phyloP scores from a whole-genome alignment of 768 basidiomycete genomes.

The Lentinula raphanica region DNA sequence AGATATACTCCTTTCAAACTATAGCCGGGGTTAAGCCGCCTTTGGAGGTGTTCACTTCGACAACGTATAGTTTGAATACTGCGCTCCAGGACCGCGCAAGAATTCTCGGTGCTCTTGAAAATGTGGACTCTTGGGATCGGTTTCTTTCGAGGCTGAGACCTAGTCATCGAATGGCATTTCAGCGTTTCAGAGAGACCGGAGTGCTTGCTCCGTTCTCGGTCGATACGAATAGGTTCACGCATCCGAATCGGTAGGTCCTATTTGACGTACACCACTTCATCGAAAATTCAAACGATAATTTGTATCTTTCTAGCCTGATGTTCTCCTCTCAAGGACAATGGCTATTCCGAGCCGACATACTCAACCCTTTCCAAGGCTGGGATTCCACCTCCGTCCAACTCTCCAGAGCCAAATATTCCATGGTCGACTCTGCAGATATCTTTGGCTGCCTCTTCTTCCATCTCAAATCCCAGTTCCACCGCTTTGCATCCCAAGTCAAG shows the following conservation, averaged over 20 bases:
- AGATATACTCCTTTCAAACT: slow-evolving; percentile 32
- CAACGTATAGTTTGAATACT: slow-evolving; percentile 21
- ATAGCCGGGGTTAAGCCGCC: slow-evolving; percentile 31
- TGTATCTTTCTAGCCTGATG: slow-evolving; percentile 27
- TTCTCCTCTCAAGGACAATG: slow-evolving; percentile 42
- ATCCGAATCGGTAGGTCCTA: slow-evolving; percentile 32
- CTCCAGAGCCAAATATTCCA: slow-evolving; percentile 28
- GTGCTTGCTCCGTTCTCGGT: slow-evolving; percentile 33
- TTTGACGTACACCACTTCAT: neutral
- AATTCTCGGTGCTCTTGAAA: slow-evolving; percentile 29
- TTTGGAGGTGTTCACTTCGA: slow-evolving; percentile 32
- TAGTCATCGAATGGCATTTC: slow-evolving; percentile 31
- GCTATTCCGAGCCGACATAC: slow-evolving; percentile 34
- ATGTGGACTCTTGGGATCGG: slow-evolving; percentile 38
- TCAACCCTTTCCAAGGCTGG: slow-evolving; percentile 47
- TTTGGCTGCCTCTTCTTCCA: slow-evolving; percentile 41
- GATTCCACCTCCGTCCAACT: slow-evolving; percentile 35
- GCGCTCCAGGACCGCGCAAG: slow-evolving; percentile 24
- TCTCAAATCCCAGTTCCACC: slow-evolving; percentile 32
- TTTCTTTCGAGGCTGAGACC: slow-evolving; percentile 34
- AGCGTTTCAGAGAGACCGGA: slow-evolving; percentile 33
- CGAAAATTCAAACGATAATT: neutral
- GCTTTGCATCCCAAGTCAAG: slow-evolving; percentile 32
- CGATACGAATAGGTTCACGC: slow-evolving; percentile 26
- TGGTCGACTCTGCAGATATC: slow-evolving; percentile 29